phyloP scores from a whole-genome alignment of 352 stramenopile species.

The Globisporangium carolinianum region DNA sequence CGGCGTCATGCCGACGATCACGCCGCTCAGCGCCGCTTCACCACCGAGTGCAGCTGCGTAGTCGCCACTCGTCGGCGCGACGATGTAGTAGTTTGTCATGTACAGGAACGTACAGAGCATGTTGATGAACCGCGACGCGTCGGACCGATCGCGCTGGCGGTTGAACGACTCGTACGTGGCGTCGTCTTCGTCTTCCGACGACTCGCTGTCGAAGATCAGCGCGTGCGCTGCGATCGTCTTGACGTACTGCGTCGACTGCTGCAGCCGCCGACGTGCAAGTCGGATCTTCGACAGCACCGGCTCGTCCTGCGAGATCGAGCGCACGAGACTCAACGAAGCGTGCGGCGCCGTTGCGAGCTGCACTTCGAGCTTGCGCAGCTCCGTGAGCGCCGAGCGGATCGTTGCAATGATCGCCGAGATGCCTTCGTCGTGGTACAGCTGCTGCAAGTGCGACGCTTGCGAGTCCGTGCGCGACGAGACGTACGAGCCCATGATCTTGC shows the following conservation, averaged over 20 bases:
- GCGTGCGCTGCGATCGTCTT: constrained; percentile 76
- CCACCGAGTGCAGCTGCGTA: constrained; percentile 89
- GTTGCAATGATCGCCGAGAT: constrained; percentile 86
- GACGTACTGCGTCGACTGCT: constrained; percentile 81
- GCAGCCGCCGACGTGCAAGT: constrained; percentile 51
- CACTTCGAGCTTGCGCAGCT: constrained; percentile 51
- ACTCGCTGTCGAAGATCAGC: constrained; percentile 79
- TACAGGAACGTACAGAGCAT: constrained; percentile 94
- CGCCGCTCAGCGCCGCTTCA: constrained; percentile 83
- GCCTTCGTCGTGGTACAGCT: constrained; percentile 82
- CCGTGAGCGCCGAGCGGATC: constrained; percentile 59
- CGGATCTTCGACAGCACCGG: constrained; percentile 69
- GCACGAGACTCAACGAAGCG: constrained; percentile 14
- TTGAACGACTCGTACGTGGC: constrained; percentile 54
- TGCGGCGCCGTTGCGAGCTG: constrained; percentile 10
- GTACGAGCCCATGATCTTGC: constrained; percentile 85
- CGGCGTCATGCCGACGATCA: constrained; percentile 97
- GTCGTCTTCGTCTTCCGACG: constrained; percentile 79
- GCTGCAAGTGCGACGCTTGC: constrained; percentile 77
- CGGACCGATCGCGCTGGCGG: constrained; percentile 31
- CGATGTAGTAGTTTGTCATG: constrained; percentile 99
- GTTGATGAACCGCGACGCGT: constrained; percentile 88
- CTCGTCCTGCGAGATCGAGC: constrained; percentile 70
- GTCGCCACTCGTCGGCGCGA: constrained; percentile 90
- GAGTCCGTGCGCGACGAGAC: constrained; percentile 74